Evolutionary conservation across 768 basidiomycete species (phyloP).

Genomic region (Dioszegia hungarica): DNA sequence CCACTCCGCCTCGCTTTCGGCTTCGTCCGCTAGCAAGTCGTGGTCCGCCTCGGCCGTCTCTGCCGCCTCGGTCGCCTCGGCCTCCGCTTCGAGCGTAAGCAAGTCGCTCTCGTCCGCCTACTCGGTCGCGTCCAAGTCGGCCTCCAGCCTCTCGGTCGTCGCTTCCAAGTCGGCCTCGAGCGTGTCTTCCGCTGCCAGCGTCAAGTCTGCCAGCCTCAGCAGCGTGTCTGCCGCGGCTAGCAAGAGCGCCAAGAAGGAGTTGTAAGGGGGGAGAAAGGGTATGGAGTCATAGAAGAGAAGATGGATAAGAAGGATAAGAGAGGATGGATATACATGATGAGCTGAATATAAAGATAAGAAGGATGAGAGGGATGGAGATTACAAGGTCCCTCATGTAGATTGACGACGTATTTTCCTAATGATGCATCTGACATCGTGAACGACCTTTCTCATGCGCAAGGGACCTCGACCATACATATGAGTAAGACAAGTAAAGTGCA

Average conservation of each 20-base stretch:
- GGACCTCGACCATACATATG: too few species aligned
- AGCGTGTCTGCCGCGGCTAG: constrained; percentile 39
- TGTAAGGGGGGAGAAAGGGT: constrained; percentile 22
- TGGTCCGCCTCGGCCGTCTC: constrained; percentile 36
- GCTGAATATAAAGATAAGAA: neutral
- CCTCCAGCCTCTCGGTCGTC: constrained; percentile 28
- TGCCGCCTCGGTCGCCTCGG: constrained; percentile 29
- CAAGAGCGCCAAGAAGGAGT: constrained; percentile 44
- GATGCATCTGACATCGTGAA: too few species aligned
- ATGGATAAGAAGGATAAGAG: neutral
- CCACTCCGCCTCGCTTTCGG: constrained; percentile 40
- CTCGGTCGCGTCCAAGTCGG: constrained; percentile 36
- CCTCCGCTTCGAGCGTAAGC: constrained; percentile 29
- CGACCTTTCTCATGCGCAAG: too few species aligned
- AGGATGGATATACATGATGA: neutral
- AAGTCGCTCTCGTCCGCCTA: constrained; percentile 31
- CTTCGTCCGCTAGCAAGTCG: constrained; percentile 33
- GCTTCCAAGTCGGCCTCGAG: constrained; percentile 26
- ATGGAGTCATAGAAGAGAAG: neutral
- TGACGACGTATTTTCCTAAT: too few species aligned
- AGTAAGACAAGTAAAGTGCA: too few species aligned
- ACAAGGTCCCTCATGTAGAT: neutral
- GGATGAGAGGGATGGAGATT: neutral
- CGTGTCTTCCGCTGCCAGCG: constrained; percentile 23
- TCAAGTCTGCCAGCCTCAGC: constrained; percentile 39